These are phyloP conservation scores for Emergomyces orientalis DNA, from an alignment of 2,329 filamentous ascomycete species.

Conservation along the genomic window DNA sequence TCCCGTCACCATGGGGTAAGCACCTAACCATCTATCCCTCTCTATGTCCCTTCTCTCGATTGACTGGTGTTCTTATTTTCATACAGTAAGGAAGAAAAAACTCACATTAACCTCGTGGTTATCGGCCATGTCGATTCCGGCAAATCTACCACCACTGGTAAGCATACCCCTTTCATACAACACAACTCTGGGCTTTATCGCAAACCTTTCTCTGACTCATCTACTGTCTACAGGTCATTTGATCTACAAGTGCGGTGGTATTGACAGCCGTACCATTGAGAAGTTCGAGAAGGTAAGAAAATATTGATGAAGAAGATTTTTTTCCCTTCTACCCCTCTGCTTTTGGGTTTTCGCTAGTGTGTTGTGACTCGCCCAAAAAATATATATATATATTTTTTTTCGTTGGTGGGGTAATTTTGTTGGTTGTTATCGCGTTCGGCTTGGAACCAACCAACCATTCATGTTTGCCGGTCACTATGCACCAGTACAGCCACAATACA, in stretches of 20 bases:
- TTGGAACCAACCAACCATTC: too few species aligned
- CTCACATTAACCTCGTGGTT: constrained; percentile 95
- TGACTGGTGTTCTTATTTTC: constrained; percentile 3
- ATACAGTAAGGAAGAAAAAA: constrained; percentile 84
- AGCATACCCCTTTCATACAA: constrained; percentile 34
- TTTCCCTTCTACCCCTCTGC: constrained; percentile 22
- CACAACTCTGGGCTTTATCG: not conserved
- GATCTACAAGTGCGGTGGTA: constrained; percentile 99
- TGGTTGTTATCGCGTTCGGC: not conserved
- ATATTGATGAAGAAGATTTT: constrained; percentile 5
- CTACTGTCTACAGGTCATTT: constrained; percentile 58
- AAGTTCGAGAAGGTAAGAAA: constrained; percentile 98
- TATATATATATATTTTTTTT: not conserved
- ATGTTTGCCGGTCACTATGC: not conserved
- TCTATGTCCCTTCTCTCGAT: not conserved
- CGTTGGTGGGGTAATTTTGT: constrained; percentile 4
- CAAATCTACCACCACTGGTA: constrained; percentile 94
- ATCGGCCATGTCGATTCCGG: constrained; percentile 99
- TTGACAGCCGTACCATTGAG: constrained; percentile 99
- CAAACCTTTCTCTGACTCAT: not conserved
- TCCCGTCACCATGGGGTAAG: constrained; percentile 54
- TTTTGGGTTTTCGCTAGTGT: constrained; percentile 4
- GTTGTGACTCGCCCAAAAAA: not conserved
- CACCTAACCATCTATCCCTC: constrained; percentile 21
- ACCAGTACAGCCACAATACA: not conserved